Conservation (phyloP, 176 grass and related monocot species). For the Oryza glumipatula region DNA sequence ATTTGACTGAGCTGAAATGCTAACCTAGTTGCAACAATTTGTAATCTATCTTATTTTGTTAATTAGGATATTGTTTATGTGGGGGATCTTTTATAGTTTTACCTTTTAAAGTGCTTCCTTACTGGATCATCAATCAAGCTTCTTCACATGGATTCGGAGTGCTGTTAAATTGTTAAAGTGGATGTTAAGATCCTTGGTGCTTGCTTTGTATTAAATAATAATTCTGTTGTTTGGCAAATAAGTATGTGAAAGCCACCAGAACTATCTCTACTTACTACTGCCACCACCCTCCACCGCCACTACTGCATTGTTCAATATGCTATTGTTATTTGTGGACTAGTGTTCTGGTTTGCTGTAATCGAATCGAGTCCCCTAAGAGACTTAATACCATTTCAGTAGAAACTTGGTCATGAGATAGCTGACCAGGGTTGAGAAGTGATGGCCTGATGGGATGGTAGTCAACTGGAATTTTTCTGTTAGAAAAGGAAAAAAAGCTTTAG, state of each 20-base stretch:
- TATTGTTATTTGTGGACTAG: neutral
- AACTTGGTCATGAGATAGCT: neutral
- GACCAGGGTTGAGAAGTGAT: neutral
- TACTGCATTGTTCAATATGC: neutral
- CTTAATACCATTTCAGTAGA: neutral
- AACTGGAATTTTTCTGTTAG: neutral
- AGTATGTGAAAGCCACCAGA: neutral
- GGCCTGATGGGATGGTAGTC: neutral
- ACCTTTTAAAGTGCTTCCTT: neutral
- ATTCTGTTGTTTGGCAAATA: neutral
- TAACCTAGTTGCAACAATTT: neutral
- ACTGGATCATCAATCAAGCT: neutral
- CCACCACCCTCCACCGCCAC: neutral
- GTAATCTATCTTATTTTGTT: neutral
- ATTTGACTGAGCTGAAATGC: neutral
- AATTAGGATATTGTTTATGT: neutral
- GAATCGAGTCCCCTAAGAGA: neutral
- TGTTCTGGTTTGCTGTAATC: neutral
- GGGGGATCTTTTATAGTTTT: neutral
- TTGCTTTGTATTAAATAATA: neutral
- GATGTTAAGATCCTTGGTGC: neutral
- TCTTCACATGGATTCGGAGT: neutral
- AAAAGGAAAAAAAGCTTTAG: neutral
- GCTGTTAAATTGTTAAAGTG: neutral
- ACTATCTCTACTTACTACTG: neutral